phyloP scores from a whole-genome alignment of 148 eudicot species.

The Cornus kousa region DNA sequence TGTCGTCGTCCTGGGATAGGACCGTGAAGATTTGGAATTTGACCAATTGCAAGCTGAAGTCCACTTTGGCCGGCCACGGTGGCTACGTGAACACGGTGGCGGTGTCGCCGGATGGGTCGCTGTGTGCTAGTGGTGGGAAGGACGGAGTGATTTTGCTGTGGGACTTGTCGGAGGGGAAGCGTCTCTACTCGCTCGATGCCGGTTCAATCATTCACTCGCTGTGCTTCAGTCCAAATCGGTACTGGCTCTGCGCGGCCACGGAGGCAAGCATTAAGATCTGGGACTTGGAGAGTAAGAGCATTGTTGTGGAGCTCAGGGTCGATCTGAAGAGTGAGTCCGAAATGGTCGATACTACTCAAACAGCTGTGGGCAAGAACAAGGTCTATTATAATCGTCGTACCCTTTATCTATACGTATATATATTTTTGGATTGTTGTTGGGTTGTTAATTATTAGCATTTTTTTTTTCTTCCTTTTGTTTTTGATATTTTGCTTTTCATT shows the following conservation, averaged over 20 bases:
- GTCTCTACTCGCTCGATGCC: slow-evolving; percentile 55
- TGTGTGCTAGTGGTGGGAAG: slow-evolving; percentile 81
- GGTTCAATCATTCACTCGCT: slow-evolving; percentile 56
- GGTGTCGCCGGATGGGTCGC: slow-evolving; percentile 67
- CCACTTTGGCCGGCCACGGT: slow-evolving; percentile 57
- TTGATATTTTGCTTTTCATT: too few relatives aligned
- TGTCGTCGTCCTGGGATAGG: slow-evolving; percentile 69
- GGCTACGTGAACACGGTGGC: slow-evolving; percentile 73
- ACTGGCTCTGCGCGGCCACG: slow-evolving; percentile 84
- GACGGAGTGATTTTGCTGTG: slow-evolving; percentile 62
- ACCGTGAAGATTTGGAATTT: slow-evolving; percentile 76
- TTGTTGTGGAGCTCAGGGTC: slow-evolving; percentile 68
- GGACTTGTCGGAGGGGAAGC: slow-evolving; percentile 79
- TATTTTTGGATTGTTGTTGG: neutral
- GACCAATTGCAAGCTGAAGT: slow-evolving; percentile 58
- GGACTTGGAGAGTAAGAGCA: slow-evolving; percentile 71
- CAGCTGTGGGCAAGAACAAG: slow-evolving; percentile 45
- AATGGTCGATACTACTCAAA: slow-evolving; percentile 25
- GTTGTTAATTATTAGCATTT: neutral
- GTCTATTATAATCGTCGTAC: slow-evolving; percentile 15
- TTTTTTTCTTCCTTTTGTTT: neutral
- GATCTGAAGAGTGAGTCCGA: slow-evolving; percentile 63
- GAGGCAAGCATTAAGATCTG: slow-evolving; percentile 68
- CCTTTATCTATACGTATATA: neutral
- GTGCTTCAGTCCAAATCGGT: slow-evolving; percentile 78